Percentiles rank a stretch among this genome's conserved stretches.
These are phyloP conservation scores for Dissophora globulifera DNA, from an alignment of 192 early-diverging fungal genomes.

Conservation along the genomic window DNA sequence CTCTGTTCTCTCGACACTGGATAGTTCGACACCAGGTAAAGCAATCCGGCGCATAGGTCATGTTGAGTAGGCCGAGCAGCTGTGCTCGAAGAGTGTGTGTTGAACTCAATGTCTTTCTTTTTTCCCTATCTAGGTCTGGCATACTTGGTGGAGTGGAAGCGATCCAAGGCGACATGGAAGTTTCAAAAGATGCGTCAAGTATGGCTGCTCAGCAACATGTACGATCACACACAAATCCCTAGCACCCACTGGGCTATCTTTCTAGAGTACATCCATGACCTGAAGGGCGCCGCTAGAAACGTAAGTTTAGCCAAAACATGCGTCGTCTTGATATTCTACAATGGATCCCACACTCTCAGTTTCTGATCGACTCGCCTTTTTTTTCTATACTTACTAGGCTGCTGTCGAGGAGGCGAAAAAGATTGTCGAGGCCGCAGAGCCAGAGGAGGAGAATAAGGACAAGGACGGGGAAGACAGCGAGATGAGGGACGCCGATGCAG, in stretches of 20 bases:
- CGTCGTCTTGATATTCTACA: too few species aligned
- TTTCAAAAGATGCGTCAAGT: conserved; percentile 56
- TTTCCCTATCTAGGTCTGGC: conserved; percentile 45
- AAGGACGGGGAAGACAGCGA: conserved; percentile 17
- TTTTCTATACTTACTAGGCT: conserved; percentile 14
- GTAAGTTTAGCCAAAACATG: too few species aligned
- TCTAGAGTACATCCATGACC: conserved; percentile 52
- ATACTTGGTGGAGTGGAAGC: conserved; percentile 50
- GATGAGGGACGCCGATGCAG: conserved; percentile 27
- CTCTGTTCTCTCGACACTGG: conserved; percentile 3
- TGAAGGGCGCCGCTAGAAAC: conserved; percentile 48
- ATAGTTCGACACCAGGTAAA: conserved; percentile 28
- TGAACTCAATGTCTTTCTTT: too few species aligned
- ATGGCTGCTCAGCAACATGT: conserved; percentile 51
- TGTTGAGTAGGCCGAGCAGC: too few species aligned
- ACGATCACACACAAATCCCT: conserved; percentile 40
- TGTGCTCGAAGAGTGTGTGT: too few species aligned
- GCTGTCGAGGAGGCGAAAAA: conserved; percentile 40
- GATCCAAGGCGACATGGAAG: conserved; percentile 44
- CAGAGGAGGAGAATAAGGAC: conserved; percentile 15
- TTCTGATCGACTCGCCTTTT: not conserved
- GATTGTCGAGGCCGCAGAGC: conserved; percentile 47
- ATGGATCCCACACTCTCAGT: too few species aligned
- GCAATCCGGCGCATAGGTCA: not conserved
- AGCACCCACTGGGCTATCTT: conserved; percentile 43